Percentiles rank a stretch among this genome's conserved stretches.
phyloP scores from a whole-genome alignment of 2,329 filamentous ascomycete genomes.

The Ophiostoma ips region DNA sequence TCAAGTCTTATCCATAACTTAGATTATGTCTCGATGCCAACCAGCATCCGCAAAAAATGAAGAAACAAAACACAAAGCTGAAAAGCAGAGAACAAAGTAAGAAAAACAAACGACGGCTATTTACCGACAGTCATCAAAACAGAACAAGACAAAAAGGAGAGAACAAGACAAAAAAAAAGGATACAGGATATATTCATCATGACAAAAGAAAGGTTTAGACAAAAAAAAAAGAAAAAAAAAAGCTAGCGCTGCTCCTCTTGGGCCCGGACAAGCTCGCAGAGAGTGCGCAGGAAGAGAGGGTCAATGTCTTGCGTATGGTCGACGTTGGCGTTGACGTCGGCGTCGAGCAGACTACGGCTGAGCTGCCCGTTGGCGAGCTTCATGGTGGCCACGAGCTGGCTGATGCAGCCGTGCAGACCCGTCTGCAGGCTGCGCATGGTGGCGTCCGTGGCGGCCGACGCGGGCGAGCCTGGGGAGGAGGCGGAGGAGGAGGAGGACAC shows the following conservation, averaged over 20 bases:
- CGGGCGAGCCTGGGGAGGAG: background rate
- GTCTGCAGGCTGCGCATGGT: conserved; percentile 30
- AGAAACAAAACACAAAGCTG: background rate
- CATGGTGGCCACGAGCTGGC: conserved; percentile 35
- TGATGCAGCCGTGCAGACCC: conserved; percentile 37
- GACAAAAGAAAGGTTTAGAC: background rate
- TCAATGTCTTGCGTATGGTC: conserved; percentile 18
- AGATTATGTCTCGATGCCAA: no score
- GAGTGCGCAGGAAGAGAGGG: conserved; percentile 24
- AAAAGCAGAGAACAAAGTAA: background rate
- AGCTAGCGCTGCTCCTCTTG: conserved; percentile 21
- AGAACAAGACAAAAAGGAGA: background rate
- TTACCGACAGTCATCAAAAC: background rate
- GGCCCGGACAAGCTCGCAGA: conserved; percentile 29
- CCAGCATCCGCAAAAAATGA: background rate
- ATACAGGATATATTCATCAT: no score
- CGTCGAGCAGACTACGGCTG: no score
- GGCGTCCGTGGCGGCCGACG: conserved; percentile 11
- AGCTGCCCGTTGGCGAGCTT: conserved; percentile 15
- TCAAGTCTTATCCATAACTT: no score
- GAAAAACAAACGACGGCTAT: background rate
- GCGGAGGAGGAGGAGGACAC: background rate
- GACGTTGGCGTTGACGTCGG: conserved; percentile 7
- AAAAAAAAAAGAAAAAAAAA: background rate
- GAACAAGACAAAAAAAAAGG: background rate